Percentiles rank a stretch among this genome's conserved stretches.
Conservation (phyloP, 1,284 basidiomycete species). For the Lentinula novae-zelandiae region DNA sequence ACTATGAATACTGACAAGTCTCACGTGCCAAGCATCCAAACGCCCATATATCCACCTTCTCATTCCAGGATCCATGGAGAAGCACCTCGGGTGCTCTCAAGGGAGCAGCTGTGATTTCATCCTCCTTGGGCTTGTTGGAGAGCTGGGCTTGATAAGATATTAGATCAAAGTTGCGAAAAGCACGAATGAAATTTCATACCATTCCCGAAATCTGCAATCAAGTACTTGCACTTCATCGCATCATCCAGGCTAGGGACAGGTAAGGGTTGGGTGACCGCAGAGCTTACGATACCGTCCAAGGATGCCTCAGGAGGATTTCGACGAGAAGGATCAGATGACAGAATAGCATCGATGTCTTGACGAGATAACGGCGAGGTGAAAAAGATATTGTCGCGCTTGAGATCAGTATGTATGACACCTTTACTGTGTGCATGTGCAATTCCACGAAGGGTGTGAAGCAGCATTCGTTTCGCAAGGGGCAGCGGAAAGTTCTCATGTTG, state of each 20-base stretch:
- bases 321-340: slow-evolving; percentile 15
- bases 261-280: background rate
- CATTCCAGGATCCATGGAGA: slow-evolving; percentile 25
- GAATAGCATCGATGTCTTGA: slow-evolving; percentile 19
- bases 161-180: too few relatives aligned
- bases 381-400: slow-evolving; percentile 27
- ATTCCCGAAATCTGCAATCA: slow-evolving; percentile 3
- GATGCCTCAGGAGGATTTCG: slow-evolving; percentile 26
- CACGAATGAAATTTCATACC: too few relatives aligned
- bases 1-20: too few relatives aligned
- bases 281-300: slow-evolving; percentile 20
- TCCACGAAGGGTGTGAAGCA: slow-evolving; percentile 23
- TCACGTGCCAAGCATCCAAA: slow-evolving; percentile 27
- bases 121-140: too few relatives aligned
- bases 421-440: slow-evolving; percentile 1
- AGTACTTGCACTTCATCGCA: slow-evolving; percentile 16
- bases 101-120: too few relatives aligned
- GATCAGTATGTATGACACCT: slow-evolving; percentile 25
- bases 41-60: slow-evolving; percentile 29
- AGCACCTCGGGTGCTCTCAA: slow-evolving; percentile 24
- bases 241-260: slow-evolving; percentile 7
- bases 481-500: slow-evolving; percentile 12
- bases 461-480: slow-evolving; percentile 24
- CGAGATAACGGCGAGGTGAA: slow-evolving; percentile 11
- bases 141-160: too few relatives aligned